Evolutionary conservation across 1,284 basidiomycete genomes (phyloP), one percentile per base, ranked within the genome.

Genomic region (Xerocomus nothofagi): DNA sequence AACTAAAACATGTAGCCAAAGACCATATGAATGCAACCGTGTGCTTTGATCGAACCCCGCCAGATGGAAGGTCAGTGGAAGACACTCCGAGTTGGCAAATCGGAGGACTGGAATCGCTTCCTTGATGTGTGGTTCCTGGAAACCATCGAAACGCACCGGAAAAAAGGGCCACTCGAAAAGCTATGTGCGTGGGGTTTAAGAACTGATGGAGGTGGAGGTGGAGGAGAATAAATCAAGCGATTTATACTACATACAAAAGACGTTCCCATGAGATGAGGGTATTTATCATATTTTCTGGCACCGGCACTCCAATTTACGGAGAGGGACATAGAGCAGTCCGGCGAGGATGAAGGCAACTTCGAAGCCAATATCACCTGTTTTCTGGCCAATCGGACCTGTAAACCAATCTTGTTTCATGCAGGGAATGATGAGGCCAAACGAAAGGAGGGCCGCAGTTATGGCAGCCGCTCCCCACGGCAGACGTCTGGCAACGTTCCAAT

Each of bases 281-380:
- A 46, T 36, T 44, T 65, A 65, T 34, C 47, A 10, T 23, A 67
- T 53, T 32, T 50, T 55, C 43, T 66, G 64, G 46, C 60, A 64
- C 30, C 49, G 71, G 37, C 74, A 68, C 56, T 81, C 79, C 24
- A 78, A 24, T 51, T 55, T 70, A 53, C 87, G 71, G 38, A 88
- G 73, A 6, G 79, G 79, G 4, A 82, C 21, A 63, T 89, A 89
- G 23, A 81, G 63, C 15, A 86, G 17, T 10, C 65, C 74, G 6
- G 78, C 76, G 10, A 79, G 57, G 0, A 66, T 73, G 55, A 88
- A 82, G 12, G 84, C 84, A 18, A 88, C 66, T 67, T 88, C 85
- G 52, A 90, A 86, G n/a, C 86, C 88, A 51, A 90, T 81, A 65
- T 90, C 88, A 1, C 88, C 88, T 15, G 86, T 76, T n/a, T 49